Evolutionary conservation across 768 basidiomycete species (phyloP), one percentile per base, ranked within the genome.

Genomic region (Rhizopogon sp.): DNA sequence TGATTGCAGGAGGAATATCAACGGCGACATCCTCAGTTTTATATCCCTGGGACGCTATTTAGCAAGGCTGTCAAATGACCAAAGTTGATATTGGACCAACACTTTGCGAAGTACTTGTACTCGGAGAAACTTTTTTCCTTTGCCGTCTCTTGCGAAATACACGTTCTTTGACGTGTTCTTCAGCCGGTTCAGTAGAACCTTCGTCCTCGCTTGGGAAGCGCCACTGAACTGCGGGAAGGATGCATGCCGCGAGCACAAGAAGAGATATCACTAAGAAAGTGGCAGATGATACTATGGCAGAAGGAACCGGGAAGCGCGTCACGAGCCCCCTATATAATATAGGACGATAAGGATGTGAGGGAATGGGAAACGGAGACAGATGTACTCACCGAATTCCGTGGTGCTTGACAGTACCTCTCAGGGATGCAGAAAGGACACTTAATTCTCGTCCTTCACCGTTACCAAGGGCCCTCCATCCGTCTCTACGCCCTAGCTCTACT

Each of bases 361-460:
- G 31, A 31, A 37, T 10, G 16, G 20, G 25, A 37, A 43, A 42
- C 43, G 28, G 17, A 53, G 49, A 20, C n/a, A 37, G 16, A 39
- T n/a, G 43, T 31, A 28, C 79, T 56, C 64, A 89, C 91, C 87
- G 80, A 42, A 92, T 69, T 37, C 91, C 90, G 57, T 77, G 79
- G 58, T 82, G 86, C 39, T 80, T 77, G 31, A 88, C 79, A 17
- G 72, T 70, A 8, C 90, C 90, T 53, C 72, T 76, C 42, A 93
- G 60, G 39, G 74, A 78, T 20, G 88, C 86, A 20, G 80, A 75
- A 31, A 79, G 63, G 8, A 93, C 81, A 58, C 79, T 86, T 3
- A 93, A 62, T 66, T 93, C 91, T 52, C 85, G 83, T 14, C 82
- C 87, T 69, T 85, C 73, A 2, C 89, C 90, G 13, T 67, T 72